Percentiles rank a stretch among this genome's conserved stretches.
Evolutionary conservation across 2,329 filamentous ascomycete genomes (phyloP).

Genomic region (Colletotrichum plurivorum): DNA sequence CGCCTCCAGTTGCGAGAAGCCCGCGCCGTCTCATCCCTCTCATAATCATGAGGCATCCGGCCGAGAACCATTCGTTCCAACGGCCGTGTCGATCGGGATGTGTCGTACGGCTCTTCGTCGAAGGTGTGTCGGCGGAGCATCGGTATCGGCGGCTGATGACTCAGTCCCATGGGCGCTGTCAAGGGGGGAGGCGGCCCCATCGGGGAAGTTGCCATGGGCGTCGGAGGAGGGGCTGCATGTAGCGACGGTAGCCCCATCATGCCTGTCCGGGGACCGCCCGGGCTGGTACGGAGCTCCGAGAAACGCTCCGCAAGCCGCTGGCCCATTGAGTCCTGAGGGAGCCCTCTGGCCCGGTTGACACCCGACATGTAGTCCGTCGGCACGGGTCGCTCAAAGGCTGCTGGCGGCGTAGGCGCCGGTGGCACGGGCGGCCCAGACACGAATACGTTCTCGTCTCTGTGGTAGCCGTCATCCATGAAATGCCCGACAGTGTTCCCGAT

Average conservation of each 20-base stretch:
- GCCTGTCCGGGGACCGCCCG: conserved; percentile 43
- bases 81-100: conserved; percentile 47
- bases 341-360: conserved; percentile 58
- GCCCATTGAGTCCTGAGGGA: conserved; percentile 61
- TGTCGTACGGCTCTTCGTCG: conserved; percentile 57
- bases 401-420: conserved; percentile 47
- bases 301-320: conserved; percentile 66
- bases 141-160: conserved; percentile 45
- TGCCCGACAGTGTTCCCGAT: conserved; percentile 69
- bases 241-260: conserved; percentile 41
- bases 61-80: conserved; percentile 48
- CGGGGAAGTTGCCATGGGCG: conserved; percentile 39
- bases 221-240: conserved; percentile 42
- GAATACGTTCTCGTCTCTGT: conserved; percentile 53
- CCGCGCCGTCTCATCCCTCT: conserved; percentile 49
- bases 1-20: conserved; percentile 48
- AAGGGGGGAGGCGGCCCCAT: conserved; percentile 23
- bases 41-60: conserved; percentile 49
- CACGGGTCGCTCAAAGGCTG: conserved; percentile 53
- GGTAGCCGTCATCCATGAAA: conserved; percentile 74
- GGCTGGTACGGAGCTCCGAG: conserved; percentile 57
- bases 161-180: conserved; percentile 33
- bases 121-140: conserved; percentile 57
- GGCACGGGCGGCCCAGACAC: conserved; percentile 46
- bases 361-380: conserved; percentile 59